Percentiles rank a stretch among this genome's conserved stretches.
These are phyloP conservation scores for Collybia sp. DNA, from an alignment of 768 basidiomycete genomes.

Conservation along the genomic window DNA sequence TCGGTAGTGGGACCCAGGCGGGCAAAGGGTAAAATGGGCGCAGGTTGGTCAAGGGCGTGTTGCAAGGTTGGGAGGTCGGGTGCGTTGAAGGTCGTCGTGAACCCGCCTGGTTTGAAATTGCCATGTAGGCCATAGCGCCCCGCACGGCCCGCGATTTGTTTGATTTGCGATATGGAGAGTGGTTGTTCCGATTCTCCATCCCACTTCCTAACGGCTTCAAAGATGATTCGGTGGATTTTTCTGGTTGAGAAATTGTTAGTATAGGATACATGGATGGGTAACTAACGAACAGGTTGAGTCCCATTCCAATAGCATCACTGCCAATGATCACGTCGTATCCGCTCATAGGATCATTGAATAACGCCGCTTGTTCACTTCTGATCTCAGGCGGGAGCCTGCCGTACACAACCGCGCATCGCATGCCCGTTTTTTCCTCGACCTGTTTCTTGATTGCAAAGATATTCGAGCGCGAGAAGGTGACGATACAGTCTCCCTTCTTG, in stretches of 20 bases:
- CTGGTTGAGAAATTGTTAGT: slow-evolving; percentile 32
- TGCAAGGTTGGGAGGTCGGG: slow-evolving; percentile 59
- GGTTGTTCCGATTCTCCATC: slow-evolving; percentile 39
- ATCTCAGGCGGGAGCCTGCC: slow-evolving; percentile 90
- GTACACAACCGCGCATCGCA: slow-evolving; percentile 89
- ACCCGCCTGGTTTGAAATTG: slow-evolving; percentile 47
- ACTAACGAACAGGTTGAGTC: slow-evolving; percentile 80
- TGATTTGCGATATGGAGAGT: slow-evolving; percentile 73
- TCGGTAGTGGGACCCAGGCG: slow-evolving; percentile 28
- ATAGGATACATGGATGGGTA: neutral
- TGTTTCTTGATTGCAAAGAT: slow-evolving; percentile 76
- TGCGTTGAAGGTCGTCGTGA: slow-evolving; percentile 65
- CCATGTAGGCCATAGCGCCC: slow-evolving; percentile 77
- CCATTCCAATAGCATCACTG: slow-evolving; percentile 97
- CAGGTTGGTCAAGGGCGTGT: slow-evolving; percentile 46
- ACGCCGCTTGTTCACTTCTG: slow-evolving; percentile 83
- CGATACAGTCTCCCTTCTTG: slow-evolving; percentile 83
- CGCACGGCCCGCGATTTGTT: slow-evolving; percentile 93
- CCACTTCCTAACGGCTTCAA: slow-evolving; percentile 53
- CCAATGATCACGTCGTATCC: slow-evolving; percentile 88
- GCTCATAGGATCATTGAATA: slow-evolving; percentile 85
- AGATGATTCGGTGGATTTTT: slow-evolving; percentile 64
- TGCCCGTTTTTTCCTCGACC: slow-evolving; percentile 67
- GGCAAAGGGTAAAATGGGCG: slow-evolving; percentile 48
- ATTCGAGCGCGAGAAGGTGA: slow-evolving; percentile 71